These are phyloP conservation scores for Phialemoniopsis sp. DNA, from an alignment of 2,329 filamentous ascomycete species.

Conservation along the genomic window DNA sequence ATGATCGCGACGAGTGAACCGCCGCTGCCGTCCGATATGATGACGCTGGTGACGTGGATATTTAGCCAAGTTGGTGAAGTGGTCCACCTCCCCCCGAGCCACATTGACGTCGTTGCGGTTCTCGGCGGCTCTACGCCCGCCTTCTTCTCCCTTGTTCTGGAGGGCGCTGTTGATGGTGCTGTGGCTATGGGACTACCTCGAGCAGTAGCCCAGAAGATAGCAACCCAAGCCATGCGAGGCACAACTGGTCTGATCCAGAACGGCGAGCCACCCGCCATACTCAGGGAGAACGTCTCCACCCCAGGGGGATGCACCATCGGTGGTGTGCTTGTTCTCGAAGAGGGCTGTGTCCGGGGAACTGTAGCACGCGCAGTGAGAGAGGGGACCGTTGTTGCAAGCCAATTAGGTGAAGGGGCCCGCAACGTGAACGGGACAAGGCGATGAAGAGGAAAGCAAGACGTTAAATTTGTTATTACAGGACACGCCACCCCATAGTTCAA, in stretches of 20 bases:
- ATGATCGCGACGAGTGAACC: conserved; percentile 61
- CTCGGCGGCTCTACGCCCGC: conserved; percentile 72
- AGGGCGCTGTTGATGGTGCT: conserved; percentile 71
- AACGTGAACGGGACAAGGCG: conserved; percentile 43
- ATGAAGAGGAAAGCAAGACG: conserved; percentile 25
- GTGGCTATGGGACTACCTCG: conserved; percentile 76
- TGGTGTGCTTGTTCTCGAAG: conserved; percentile 69
- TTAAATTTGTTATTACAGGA: too few relatives aligned
- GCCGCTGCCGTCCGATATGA: conserved; percentile 47
- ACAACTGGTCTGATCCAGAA: conserved; percentile 64
- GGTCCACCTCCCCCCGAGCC: conserved; percentile 59
- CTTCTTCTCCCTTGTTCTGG: conserved; percentile 71
- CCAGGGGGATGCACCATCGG: conserved; percentile 76
- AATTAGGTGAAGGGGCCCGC: conserved; percentile 54
- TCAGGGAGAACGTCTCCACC: conserved; percentile 73
- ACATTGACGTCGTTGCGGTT: conserved; percentile 71
- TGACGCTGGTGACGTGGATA: conserved; percentile 66
- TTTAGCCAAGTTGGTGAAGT: conserved; percentile 72
- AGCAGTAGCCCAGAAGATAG: conserved; percentile 71
- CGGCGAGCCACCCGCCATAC: conserved; percentile 70
- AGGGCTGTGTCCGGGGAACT: conserved; percentile 63
- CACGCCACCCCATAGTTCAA: too few relatives aligned
- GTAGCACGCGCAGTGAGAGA: conserved; percentile 67
- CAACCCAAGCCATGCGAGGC: conserved; percentile 74
- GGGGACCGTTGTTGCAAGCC: conserved; percentile 64